Conservation (phyloP, 2,329 filamentous ascomycete species). For the Apiospora marii region DNA sequence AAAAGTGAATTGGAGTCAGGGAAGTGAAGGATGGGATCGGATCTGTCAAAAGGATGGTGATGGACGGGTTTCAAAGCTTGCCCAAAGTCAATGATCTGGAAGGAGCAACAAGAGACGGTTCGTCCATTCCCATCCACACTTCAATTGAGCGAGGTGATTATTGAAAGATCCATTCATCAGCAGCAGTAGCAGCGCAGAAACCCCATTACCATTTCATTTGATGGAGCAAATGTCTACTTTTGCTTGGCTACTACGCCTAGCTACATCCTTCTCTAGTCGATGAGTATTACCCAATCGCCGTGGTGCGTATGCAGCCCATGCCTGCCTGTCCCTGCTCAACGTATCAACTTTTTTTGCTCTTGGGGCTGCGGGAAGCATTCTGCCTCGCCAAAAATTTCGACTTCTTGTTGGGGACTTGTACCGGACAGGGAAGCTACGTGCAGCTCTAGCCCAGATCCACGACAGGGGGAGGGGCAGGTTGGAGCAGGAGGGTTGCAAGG, state of each 20-base stretch:
- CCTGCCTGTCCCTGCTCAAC: conserved; percentile 23
- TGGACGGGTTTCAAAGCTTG: conserved; percentile 23
- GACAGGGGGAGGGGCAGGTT: conserved; percentile 25
- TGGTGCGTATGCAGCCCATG: background rate
- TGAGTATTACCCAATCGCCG: background rate
- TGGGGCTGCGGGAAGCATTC: conserved; percentile 24
- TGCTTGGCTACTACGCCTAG: conserved; percentile 4
- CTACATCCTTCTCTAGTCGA: conserved; percentile 4
- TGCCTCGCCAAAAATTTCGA: conserved; percentile 42
- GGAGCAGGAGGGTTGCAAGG: conserved; percentile 8
- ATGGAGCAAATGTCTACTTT: conserved; percentile 20
- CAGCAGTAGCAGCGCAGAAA: background rate
- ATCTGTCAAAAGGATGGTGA: conserved; percentile 19
- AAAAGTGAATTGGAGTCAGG: background rate
- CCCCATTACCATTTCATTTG: conserved; percentile 19
- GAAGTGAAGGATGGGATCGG: conserved; percentile 6
- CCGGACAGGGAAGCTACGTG: conserved; percentile 25
- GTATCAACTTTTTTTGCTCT: conserved; percentile 24
- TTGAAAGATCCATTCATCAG: conserved; percentile 10
- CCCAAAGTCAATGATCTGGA: conserved; percentile 10
- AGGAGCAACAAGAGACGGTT: conserved; percentile 14
- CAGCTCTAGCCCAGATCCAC: conserved; percentile 27
- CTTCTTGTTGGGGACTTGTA: conserved; percentile 43
- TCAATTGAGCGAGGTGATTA: conserved; percentile 14
- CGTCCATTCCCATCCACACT: conserved; percentile 12